A percentile compares a stretch with the other conserved stretches of the same genome.
These are phyloP conservation scores for Ceratobasidium sp. DNA, from an alignment of 1,284 basidiomycete species.

Conservation along the genomic window DNA sequence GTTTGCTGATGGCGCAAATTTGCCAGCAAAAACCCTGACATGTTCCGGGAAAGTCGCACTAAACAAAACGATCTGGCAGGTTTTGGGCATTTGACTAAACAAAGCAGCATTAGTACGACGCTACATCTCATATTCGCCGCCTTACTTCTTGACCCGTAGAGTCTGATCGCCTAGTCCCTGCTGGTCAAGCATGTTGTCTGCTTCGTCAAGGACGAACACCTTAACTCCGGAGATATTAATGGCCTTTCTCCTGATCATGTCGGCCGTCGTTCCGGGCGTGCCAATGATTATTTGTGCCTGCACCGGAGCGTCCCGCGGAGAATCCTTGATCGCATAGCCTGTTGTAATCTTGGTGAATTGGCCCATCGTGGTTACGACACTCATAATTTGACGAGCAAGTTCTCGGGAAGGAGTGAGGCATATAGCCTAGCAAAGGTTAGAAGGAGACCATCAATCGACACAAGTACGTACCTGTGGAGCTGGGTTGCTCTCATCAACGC, in stretches of 20 bases:
- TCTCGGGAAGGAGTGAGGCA: conserved; percentile 95
- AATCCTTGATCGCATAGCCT: conserved; percentile 91
- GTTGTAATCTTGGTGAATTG: conserved; percentile 92
- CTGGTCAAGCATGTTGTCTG: conserved; percentile 98
- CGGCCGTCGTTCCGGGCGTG: conserved; percentile 93
- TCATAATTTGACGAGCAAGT: conserved; percentile 96
- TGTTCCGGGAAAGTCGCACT: conserved; percentile 97
- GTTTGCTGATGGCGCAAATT: conserved; percentile 93
- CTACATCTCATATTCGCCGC: conserved; percentile 37
- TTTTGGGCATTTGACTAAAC: conserved; percentile 56
- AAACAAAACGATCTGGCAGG: conserved; percentile 88
- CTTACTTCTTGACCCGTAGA: conserved; percentile 90
- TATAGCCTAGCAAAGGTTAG: conserved; percentile 65
- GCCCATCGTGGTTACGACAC: conserved; percentile 91
- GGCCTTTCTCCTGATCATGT: conserved; percentile 74
- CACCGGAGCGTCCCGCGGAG: conserved; percentile 70
- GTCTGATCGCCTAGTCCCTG: conserved; percentile 98
- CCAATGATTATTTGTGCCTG: conserved; percentile 93
- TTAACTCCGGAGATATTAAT: conserved; percentile 83
- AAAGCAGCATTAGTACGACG: background rate
- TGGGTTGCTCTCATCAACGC: conserved; percentile 82
- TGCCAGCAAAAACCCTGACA: conserved; percentile 85
- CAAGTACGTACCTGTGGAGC: conserved; percentile 75
- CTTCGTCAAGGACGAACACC: conserved; percentile 97
- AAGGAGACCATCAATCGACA: background rate